A percentile compares a stretch with the other conserved stretches of the same genome.
Evolutionary conservation across 2,329 filamentous ascomycete genomes (phyloP).

Genomic region (Xylariaceae sp.): DNA sequence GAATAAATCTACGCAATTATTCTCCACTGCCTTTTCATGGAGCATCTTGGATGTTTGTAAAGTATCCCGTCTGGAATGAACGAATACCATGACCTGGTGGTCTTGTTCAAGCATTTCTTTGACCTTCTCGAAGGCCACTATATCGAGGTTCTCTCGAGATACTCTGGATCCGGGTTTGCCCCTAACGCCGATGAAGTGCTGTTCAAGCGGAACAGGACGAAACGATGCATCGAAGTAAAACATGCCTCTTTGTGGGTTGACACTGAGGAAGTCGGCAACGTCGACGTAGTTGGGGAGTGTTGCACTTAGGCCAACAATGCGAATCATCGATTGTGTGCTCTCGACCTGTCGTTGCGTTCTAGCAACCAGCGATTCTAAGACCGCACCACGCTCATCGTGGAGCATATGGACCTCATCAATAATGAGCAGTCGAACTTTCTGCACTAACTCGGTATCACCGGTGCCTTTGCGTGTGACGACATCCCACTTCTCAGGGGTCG

Average conservation of each 20-base stretch:
- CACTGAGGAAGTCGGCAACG: slow-evolving; percentile 93
- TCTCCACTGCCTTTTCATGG: slow-evolving; percentile 77
- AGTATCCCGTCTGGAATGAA: slow-evolving; percentile 93
- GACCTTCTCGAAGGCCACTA: slow-evolving; percentile 87
- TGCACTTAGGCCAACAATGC: slow-evolving; percentile 90
- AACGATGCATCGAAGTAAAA: slow-evolving; percentile 98
- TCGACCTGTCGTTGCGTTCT: slow-evolving; percentile 95
- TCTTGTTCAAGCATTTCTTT: slow-evolving; percentile 83
- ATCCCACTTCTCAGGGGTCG: slow-evolving; percentile 98
- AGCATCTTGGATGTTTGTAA: slow-evolving; percentile 81
- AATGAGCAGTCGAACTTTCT: slow-evolving; percentile 92
- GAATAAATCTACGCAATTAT: slow-evolving; percentile 74
- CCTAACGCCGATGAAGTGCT: slow-evolving; percentile 95
- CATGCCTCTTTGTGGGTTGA: slow-evolving; percentile 85
- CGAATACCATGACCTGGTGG: slow-evolving; percentile 99
- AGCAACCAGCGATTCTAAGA: slow-evolving; percentile 91
- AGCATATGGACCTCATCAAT: slow-evolving; percentile 99
- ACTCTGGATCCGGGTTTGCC: slow-evolving; percentile 78
- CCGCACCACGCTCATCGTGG: slow-evolving; percentile 93
- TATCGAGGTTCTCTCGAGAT: slow-evolving; percentile 84
- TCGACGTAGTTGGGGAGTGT: slow-evolving; percentile 96
- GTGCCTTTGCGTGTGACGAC: slow-evolving; percentile 96
- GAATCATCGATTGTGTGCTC: slow-evolving; percentile 94
- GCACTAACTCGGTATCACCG: slow-evolving; percentile 93
- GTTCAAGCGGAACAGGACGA: slow-evolving; percentile 89